Evolutionary conservation across 2,329 filamentous ascomycete genomes (phyloP), one percentile per base, ranked within the genome.

Genomic region (Diaporthe citri): DNA sequence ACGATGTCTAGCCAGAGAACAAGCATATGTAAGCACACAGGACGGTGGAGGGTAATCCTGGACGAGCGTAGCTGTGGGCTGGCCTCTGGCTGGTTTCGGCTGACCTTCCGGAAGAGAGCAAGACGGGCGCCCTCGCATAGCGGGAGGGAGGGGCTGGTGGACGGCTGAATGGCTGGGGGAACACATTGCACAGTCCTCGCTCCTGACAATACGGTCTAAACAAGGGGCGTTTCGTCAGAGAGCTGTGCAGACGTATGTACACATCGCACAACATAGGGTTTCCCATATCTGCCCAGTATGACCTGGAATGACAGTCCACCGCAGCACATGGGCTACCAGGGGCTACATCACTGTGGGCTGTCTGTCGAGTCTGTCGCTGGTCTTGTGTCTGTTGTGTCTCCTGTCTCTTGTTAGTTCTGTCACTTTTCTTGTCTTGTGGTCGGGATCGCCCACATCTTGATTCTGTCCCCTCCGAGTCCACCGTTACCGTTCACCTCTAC

Each of bases 81-180:
- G 57, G 36, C 13, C 46, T 51, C 43, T 51, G 62, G 46, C 48
- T 52, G 46, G 64, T 39, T 69, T 55, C 64, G 64, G 64, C 46
- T 55, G 64, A 69, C 48, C 64, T 69, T 69, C 64, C 64, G 48
- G 46, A 69, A 55, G 64, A 52, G 64, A 69, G 34, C 48, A 69
- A 69, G 48, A 69, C 64, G 64, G 64, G 64, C 64, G 64, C 64
- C 28, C 64, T 55, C 48, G 64, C 64, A 69, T 69, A 36, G 64
- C 34, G 64, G 34, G 64, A 69, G n/a, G 64, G 64, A 69, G 48
- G 64, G 64, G 64, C 75, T 77, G 64, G 74, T 31, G 75, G 46
- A 51, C 15, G 64, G 64, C 48, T 55, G 64, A 62, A 62, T 25
- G n/a, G 56, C 31, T 39, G 46, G 20, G 20, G 46, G n/a, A 34